Percentiles rank a stretch among this genome's conserved stretches.
phyloP scores from a whole-genome alignment of 192 early-diverging fungal genomes.

The Umbelopsis sp. region DNA sequence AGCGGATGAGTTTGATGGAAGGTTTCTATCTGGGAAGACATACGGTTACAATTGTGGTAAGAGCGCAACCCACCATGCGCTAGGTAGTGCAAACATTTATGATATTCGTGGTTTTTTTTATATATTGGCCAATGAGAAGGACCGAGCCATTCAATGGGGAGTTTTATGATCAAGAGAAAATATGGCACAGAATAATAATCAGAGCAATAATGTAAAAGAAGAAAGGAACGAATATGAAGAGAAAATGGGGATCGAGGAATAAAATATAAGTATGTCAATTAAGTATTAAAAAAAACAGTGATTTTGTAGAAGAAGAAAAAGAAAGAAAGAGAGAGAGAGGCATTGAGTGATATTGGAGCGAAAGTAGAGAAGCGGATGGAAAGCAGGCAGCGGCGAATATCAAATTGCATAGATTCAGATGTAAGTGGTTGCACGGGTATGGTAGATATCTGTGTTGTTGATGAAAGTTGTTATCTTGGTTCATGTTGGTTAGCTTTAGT shows the following conservation, averaged over 20 bases:
- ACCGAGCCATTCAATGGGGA: background rate
- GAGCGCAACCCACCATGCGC: too few species aligned
- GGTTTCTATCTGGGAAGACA: background rate
- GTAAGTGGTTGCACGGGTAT: too few species aligned
- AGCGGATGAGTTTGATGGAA: background rate
- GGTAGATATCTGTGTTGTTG: too few species aligned
- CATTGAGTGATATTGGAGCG: background rate
- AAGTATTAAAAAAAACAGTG: constrained; percentile 6
- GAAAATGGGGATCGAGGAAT: background rate
- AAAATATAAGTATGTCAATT: constrained; percentile 1
- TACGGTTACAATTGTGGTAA: too few species aligned
- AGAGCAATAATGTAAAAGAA: constrained; percentile 7
- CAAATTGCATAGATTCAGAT: too few species aligned
- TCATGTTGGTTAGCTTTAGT: background rate
- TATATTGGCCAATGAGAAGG: background rate
- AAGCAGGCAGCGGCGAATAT: background rate
- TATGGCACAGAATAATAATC: constrained; percentile 8
- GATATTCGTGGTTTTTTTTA: too few species aligned
- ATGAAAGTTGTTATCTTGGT: background rate
- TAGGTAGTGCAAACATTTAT: too few species aligned
- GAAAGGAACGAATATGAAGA: background rate
- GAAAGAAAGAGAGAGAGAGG: background rate
- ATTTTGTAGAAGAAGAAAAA: background rate
- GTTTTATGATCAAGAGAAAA: background rate
- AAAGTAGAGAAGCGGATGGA: background rate